Evolutionary conservation across 139 green algal species (phyloP).

Genomic region (Tetradesmus lagerheimii): DNA sequence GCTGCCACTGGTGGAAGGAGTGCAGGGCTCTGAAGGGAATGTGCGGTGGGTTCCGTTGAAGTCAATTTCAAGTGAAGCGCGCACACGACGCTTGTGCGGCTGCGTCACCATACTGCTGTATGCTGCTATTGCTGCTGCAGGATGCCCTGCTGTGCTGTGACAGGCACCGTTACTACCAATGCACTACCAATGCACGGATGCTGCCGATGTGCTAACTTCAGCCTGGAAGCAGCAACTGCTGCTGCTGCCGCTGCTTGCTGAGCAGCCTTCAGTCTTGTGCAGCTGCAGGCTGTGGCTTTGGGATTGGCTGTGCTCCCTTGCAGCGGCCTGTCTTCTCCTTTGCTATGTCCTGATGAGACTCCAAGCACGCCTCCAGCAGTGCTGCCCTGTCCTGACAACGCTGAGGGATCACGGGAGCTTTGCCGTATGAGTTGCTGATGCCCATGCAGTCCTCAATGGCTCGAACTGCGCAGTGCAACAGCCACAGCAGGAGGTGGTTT

Average conservation of each 20-base stretch:
- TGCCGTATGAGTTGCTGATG: constrained; percentile 44
- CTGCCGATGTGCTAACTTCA: background rate
- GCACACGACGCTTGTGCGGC: background rate
- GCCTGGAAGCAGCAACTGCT: background rate
- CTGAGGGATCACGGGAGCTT: constrained; percentile 31
- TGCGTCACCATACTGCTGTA: background rate
- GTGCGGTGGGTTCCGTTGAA: constrained; percentile 23
- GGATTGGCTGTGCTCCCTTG: constrained; percentile 40
- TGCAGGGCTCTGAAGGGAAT: background rate
- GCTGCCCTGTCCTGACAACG: constrained; percentile 50
- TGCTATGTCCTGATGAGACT: constrained; percentile 49
- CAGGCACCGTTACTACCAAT: background rate
- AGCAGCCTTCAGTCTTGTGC: too few species aligned
- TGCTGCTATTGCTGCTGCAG: background rate
- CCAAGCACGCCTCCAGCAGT: constrained; percentile 60
- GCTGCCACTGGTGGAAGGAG: background rate
- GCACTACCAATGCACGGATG: too few species aligned
- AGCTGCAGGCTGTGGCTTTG: background rate
- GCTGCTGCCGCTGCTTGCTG: background rate
- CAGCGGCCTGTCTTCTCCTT: constrained; percentile 45
- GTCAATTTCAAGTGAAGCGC: constrained; percentile 22
- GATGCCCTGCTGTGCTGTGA: background rate
- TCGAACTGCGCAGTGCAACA: constrained; percentile 48
- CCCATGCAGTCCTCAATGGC: constrained; percentile 68
- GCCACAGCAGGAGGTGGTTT: background rate